Evolutionary conservation across 352 stramenopile genomes (phyloP).

Genomic region (Phytophthora syringae): DNA sequence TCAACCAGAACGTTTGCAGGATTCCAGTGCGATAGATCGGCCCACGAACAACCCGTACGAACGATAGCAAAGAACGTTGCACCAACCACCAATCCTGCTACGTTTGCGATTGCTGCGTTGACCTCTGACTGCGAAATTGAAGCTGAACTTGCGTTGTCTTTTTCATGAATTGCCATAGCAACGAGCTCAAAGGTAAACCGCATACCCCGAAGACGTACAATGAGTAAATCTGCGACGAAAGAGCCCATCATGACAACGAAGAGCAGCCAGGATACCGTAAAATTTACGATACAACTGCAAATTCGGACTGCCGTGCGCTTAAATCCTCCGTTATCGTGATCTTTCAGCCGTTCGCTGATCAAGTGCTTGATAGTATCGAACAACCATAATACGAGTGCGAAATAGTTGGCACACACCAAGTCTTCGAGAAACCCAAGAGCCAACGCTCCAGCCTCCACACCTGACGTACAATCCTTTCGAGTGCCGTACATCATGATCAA

Average conservation of each 20-base stretch:
- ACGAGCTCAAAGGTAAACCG: constrained; percentile 41
- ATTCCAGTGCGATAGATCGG: constrained; percentile 27
- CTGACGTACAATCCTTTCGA: too few relatives aligned
- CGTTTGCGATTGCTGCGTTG: neutral
- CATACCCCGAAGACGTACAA: constrained; percentile 38
- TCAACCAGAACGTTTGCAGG: neutral
- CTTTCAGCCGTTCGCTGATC: too few relatives aligned
- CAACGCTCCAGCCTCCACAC: too few relatives aligned
- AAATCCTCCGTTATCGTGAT: too few relatives aligned
- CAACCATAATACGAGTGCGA: constrained; percentile 27
- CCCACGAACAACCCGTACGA: constrained; percentile 6
- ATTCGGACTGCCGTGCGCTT: neutral
- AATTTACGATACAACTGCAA: too few relatives aligned
- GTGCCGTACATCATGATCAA: constrained; percentile 42
- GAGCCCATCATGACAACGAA: constrained; percentile 29
- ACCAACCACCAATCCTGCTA: neutral
- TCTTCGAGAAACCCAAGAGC: constrained; percentile 32
- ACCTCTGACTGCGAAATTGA: too few relatives aligned
- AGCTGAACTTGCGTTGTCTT: constrained; percentile 22
- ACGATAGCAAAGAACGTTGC: constrained; percentile 25
- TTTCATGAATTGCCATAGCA: constrained; percentile 44
- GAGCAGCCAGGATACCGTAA: constrained; percentile 14
- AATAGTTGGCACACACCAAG: constrained; percentile 40
- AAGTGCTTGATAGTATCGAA: constrained; percentile 24
- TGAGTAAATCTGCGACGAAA: constrained; percentile 38